phyloP scores from a whole-genome alignment of 345 rosid genomes.

The Citrus hindsii region DNA sequence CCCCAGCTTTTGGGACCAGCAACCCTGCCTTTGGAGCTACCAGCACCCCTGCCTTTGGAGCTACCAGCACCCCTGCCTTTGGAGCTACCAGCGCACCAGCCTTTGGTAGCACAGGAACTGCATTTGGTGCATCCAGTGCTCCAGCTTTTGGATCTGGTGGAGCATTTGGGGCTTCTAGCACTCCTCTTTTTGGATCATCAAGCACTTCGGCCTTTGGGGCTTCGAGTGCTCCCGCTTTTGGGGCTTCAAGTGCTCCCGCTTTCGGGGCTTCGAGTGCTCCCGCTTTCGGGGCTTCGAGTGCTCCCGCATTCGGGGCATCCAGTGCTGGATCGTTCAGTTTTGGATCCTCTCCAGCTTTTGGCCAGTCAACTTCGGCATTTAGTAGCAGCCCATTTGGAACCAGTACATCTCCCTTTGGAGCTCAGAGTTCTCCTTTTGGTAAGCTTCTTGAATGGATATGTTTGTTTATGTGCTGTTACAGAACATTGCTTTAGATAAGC shows the following conservation, averaged over 20 bases:
- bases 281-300: constrained; percentile 29
- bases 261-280: constrained; percentile 34
- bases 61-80: constrained; percentile 47
- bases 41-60: constrained; percentile 48
- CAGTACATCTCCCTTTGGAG: constrained; percentile 57
- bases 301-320: constrained; percentile 53
- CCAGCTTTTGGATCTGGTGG: constrained; percentile 47
- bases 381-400: constrained; percentile 69
- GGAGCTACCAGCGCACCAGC: constrained; percentile 43
- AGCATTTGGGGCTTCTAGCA: constrained; percentile 42
- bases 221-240: constrained; percentile 39
- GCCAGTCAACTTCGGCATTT: constrained; percentile 72
- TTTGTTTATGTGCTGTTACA: background rate
- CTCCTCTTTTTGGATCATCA: constrained; percentile 45
- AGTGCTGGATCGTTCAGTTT: constrained; percentile 58
- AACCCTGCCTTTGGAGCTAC: constrained; percentile 3
- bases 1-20: constrained; percentile 51
- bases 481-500: background rate
- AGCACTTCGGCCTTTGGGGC: constrained; percentile 36
- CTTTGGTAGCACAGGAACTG: constrained; percentile 38
- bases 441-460: constrained; percentile 18
- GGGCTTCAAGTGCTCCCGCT: constrained; percentile 23
- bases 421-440: constrained; percentile 71
- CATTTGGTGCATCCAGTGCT: constrained; percentile 38
- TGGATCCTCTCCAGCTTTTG: constrained; percentile 67